Evolutionary conservation across 2,329 filamentous ascomycete genomes (phyloP), one percentile per base, ranked within the genome.

Genomic region (Periconia sp.): DNA sequence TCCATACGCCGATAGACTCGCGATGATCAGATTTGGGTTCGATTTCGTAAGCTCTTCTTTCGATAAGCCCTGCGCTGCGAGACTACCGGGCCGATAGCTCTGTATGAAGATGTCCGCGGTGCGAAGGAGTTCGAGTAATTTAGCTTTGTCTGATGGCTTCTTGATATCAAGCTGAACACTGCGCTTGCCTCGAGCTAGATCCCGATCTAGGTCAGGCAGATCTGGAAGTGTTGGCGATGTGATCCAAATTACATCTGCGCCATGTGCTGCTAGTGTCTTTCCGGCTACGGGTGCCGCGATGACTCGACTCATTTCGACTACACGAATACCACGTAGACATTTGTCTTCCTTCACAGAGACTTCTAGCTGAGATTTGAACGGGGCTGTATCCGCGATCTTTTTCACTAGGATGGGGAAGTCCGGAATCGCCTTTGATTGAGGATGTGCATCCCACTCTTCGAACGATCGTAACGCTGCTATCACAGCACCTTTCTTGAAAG

Each of bases 61-160:
- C 1, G 70, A 68, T 4, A 78, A 53, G 0, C 78, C 78, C 15
- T 73, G 65, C 0, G 65, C 56, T 0, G 73, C 73, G 0, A 81
- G 66, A 46, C 73, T 74, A 2, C 73, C 73, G 0, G 78, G 77
- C 3, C 78, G 66, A 50, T 74, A 83, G 18, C 80, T 79, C 45
- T 81, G 76, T 16, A 82, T 59, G 43, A 82, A 75, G 24, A 82
- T 73, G 52, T 83, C 80, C 2, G 74, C 78, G 2, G 77, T 75
- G 4, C 57, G 54, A 10, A 82, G 54, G 2, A 82, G 69, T 5
- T 69, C 61, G 3, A 66, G 57, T 0, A 80, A 58, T 7, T 71
- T 65, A 1, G 57, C 55, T 43, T 67, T 70, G 34, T 77, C 76
- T 1, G 64, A 57, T 2, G 68, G 51, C 3, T 72, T 66, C 30